Conservation (phyloP, 768 basidiomycete species). For the Mycena vulgaris region DNA sequence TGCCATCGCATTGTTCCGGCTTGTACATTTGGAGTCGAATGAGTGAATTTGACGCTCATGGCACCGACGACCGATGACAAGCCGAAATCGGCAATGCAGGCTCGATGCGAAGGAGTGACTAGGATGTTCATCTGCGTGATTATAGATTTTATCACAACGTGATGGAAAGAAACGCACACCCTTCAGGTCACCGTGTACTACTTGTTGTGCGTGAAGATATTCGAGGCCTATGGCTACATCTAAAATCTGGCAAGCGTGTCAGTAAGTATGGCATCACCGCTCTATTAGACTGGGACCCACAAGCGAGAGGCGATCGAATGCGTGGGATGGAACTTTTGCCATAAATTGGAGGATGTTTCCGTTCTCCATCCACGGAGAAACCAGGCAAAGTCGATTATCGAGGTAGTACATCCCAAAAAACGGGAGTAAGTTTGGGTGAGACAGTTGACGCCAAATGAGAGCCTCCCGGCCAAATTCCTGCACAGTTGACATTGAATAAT, state of each 20-base stretch:
- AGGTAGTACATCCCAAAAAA: conserved; percentile 42
- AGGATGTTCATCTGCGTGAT: not conserved
- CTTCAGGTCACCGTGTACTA: not conserved
- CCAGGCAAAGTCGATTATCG: conserved; percentile 37
- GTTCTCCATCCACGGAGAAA: conserved; percentile 50
- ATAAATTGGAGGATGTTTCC: conserved; percentile 44
- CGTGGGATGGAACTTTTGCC: not conserved
- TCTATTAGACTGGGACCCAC: too few species aligned
- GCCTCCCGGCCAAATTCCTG: conserved; percentile 37
- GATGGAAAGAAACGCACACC: not conserved
- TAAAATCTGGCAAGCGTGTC: not conserved
- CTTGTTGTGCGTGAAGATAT: not conserved
- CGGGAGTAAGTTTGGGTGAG: conserved; percentile 41
- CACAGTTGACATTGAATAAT: not conserved
- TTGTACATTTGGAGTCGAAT: not conserved
- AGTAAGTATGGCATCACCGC: too few species aligned
- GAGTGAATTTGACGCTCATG: not conserved
- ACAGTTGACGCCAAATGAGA: conserved; percentile 39
- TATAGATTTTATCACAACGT: not conserved
- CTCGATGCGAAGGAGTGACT: not conserved
- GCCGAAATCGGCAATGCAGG: not conserved
- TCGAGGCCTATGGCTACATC: conserved; percentile 8
- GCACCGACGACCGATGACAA: not conserved
- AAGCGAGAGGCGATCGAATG: conserved; percentile 19
- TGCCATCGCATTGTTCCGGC: not conserved